These are phyloP conservation scores for Golubevia sp. DNA, from an alignment of 1,284 basidiomycete genomes.

Conservation along the genomic window DNA sequence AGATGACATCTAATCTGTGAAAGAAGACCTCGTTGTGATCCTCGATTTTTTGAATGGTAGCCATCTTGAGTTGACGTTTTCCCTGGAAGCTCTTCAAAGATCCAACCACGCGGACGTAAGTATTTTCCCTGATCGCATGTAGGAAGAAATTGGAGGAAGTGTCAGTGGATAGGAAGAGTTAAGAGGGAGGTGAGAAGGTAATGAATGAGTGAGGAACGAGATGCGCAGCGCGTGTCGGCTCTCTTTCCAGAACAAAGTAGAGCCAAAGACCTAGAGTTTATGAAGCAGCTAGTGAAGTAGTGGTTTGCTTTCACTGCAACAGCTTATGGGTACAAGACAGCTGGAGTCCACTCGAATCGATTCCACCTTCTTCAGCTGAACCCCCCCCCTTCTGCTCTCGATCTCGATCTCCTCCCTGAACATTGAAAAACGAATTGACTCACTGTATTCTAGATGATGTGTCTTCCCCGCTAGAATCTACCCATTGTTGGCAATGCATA, in stretches of 20 bases:
- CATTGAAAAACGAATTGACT: no score
- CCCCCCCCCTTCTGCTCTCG: no score
- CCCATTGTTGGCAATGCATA: slow-evolving; percentile 87
- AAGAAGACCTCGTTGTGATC: slow-evolving; percentile 83
- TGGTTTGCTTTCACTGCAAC: no score
- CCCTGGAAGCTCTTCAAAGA: slow-evolving; percentile 82
- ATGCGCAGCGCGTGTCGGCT: no score
- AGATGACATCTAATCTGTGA: slow-evolving; percentile 71
- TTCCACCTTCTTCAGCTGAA: no score
- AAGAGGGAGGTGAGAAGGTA: slow-evolving; percentile 8
- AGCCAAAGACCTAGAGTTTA: no score
- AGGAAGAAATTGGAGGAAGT: not conserved
- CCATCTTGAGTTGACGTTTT: slow-evolving; percentile 80
- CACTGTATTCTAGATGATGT: slow-evolving; percentile 63
- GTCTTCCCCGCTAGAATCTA: slow-evolving; percentile 71
- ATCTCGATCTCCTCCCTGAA: no score
- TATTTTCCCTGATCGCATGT: slow-evolving; percentile 68
- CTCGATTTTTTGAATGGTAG: slow-evolving; percentile 71
- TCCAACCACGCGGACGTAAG: slow-evolving; percentile 86
- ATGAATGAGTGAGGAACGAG: no score
- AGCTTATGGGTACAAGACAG: no score
- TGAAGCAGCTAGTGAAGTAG: no score
- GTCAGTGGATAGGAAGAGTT: slow-evolving; percentile 1
- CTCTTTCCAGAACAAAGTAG: no score
- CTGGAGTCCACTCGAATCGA: no score